Base-by-base conservation (phyloP, 345 rosid genomes). In the Pistacia vera region DNA sequence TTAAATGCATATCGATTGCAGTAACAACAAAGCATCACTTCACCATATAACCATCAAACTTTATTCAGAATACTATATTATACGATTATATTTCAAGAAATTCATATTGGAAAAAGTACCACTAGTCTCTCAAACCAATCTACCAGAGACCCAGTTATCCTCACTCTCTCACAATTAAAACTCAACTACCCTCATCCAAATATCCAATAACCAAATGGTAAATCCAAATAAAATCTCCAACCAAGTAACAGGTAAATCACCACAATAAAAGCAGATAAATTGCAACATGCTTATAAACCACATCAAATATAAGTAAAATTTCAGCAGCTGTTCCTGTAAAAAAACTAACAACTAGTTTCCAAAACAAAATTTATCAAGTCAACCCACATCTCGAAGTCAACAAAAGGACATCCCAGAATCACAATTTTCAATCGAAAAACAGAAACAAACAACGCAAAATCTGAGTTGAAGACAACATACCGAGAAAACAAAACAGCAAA, bases 381-480 rank as follows among this genome's bases (percentile, higher is more conserved):
- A 70, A 75, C 48, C 71, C 58, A 73, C 65, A 58, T 46, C 51
- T 55, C 35, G 59, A 5, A 38, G 64, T 65, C 55, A 72, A 61
- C 59, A 75, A 75, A 74, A 30, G 75, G 67, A 57, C 36, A 65
- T 64, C 17, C 44, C 74, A 28, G 20, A 80, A 72, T 81, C 63
- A 66, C 59, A 67, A 1, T 51, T 59, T 52, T 20, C 68, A 64
- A 18, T 48, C 75, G 68, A 61, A 76, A 78, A 70, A 56, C 18
- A 22, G 64, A 72, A 75, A 68, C 60, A 74, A 74, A 72, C 63
- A 51, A 56, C 16, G 49, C 10, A 60, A 51, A 55, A 68, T 4
- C 41, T 13, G 63, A 78, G 71, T 60, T 28, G 73, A 66, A 67
- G 33, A 74, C 56, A 63, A 75, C 84, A 67, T 79, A 86, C 87